These are phyloP conservation scores for Ceratobasidium sp. DNA, from an alignment of 1,284 basidiomycete genomes.

Conservation along the genomic window DNA sequence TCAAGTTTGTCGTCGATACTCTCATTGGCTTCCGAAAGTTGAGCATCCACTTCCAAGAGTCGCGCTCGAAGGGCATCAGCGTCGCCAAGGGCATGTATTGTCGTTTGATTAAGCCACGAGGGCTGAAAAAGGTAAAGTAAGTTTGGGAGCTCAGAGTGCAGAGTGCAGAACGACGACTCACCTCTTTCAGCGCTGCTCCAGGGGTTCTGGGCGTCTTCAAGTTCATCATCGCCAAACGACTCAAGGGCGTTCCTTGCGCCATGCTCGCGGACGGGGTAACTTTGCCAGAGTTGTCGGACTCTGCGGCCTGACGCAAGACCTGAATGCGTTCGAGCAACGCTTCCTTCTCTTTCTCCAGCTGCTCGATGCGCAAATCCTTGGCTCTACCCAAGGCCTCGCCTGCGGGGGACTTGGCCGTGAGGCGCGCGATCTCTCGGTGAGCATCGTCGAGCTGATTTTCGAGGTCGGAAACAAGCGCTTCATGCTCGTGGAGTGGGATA, in stretches of 20 bases:
- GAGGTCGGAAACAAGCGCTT: slow-evolving; percentile 55
- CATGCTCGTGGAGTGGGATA: slow-evolving; percentile 44
- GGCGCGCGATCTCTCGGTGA: slow-evolving; percentile 76
- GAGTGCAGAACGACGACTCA: slow-evolving; percentile 52
- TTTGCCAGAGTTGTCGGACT: neutral
- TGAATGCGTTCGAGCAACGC: slow-evolving; percentile 73
- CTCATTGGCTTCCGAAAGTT: slow-evolving; percentile 77
- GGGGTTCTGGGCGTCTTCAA: slow-evolving; percentile 43
- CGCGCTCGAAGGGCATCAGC: slow-evolving; percentile 32
- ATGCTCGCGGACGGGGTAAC: neutral
- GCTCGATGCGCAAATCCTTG: slow-evolving; percentile 72
- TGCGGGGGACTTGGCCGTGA: slow-evolving; percentile 74
- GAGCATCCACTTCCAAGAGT: slow-evolving; percentile 54
- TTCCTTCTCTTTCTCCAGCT: slow-evolving; percentile 76
- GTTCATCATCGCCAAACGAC: slow-evolving; percentile 44
- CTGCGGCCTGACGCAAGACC: slow-evolving; percentile 49
- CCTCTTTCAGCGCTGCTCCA: slow-evolving; percentile 57
- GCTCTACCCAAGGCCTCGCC: slow-evolving; percentile 74
- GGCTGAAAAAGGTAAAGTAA: slow-evolving; percentile 53
- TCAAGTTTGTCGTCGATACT: slow-evolving; percentile 85
- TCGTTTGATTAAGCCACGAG: slow-evolving; percentile 63
- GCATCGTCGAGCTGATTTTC: slow-evolving; percentile 82
- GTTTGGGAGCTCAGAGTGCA: neutral
- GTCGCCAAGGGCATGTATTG: slow-evolving; percentile 21
- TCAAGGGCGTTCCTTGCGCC: slow-evolving; percentile 28